These are phyloP conservation scores for Aureobasidium sp. DNA, from an alignment of 2,329 filamentous ascomycete species.

Conservation along the genomic window DNA sequence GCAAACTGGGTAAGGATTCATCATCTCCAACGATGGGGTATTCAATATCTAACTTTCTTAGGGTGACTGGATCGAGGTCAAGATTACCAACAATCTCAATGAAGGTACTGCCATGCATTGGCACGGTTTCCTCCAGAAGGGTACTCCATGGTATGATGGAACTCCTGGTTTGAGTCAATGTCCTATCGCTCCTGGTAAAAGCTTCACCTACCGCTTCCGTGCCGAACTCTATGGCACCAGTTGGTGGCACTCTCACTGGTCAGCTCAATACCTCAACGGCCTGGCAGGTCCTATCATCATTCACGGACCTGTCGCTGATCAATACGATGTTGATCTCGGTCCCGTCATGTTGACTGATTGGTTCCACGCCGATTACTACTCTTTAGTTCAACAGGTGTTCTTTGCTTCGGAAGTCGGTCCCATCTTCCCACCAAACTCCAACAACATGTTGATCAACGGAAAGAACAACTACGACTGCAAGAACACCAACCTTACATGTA, in stretches of 20 bases:
- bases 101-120: constrained; percentile 27
- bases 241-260: constrained; percentile 20
- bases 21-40: background rate
- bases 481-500: constrained; percentile 23
- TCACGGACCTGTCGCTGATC: constrained; percentile 26
- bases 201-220: constrained; percentile 25
- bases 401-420: constrained; percentile 14
- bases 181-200: constrained; percentile 24
- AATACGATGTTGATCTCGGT: constrained; percentile 27
- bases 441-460: constrained; percentile 25
- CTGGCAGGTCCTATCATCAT: constrained; percentile 29
- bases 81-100: constrained; percentile 31
- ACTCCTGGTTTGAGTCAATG: constrained; percentile 20
- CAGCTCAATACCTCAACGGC: constrained; percentile 22
- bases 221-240: constrained; percentile 25
- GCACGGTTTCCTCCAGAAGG: constrained; percentile 27
- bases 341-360: constrained; percentile 31
- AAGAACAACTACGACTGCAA: constrained; percentile 23
- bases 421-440: constrained; percentile 21
- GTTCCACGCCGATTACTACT: constrained; percentile 29
- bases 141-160: constrained; percentile 25
- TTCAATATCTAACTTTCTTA: background rate
- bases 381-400: constrained; percentile 17
- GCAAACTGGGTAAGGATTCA: constrained; percentile 20
- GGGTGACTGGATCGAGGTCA: constrained; percentile 25